Evolutionary conservation across 306 rosid genomes (phyloP).

Genomic region (Boehmeria nivea): DNA sequence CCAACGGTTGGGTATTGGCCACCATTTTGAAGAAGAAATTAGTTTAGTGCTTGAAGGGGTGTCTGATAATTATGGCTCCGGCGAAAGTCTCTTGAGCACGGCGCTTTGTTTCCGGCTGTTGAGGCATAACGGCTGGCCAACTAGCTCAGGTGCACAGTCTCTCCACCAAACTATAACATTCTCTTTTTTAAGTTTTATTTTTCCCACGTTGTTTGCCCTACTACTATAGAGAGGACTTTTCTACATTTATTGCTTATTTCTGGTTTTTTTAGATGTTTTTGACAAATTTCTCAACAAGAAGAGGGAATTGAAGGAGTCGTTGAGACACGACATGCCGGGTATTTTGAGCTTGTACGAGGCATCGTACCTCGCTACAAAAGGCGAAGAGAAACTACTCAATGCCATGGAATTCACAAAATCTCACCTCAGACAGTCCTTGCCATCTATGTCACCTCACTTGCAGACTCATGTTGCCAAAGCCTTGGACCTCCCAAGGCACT

Average conservation of each 20-base stretch:
- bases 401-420: constrained; percentile 7
- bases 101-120: constrained; percentile 10
- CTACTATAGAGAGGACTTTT: too few relatives aligned
- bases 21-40: constrained; percentile 9
- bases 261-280: constrained; percentile 5
- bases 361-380: not conserved
- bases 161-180: not conserved
- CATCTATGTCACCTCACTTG: not conserved
- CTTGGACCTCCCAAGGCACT: constrained; percentile 11
- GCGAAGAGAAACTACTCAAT: not conserved
- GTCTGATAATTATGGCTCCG: not conserved
- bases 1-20: constrained; percentile 11
- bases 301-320: too few relatives aligned
- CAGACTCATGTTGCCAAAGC: constrained; percentile 7
- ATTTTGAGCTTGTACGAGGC: constrained; percentile 16
- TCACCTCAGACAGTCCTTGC: not conserved
- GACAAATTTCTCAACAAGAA: not conserved
- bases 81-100: not conserved
- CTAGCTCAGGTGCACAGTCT: not conserved
- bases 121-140: constrained; percentile 16
- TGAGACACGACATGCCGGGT: not conserved
- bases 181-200: not conserved
- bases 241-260: too few relatives aligned
- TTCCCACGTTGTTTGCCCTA: not conserved
- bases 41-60: not conserved